Evolutionary conservation across 2,329 filamentous ascomycete species (phyloP).

Genomic region (Fusarium albidum): DNA sequence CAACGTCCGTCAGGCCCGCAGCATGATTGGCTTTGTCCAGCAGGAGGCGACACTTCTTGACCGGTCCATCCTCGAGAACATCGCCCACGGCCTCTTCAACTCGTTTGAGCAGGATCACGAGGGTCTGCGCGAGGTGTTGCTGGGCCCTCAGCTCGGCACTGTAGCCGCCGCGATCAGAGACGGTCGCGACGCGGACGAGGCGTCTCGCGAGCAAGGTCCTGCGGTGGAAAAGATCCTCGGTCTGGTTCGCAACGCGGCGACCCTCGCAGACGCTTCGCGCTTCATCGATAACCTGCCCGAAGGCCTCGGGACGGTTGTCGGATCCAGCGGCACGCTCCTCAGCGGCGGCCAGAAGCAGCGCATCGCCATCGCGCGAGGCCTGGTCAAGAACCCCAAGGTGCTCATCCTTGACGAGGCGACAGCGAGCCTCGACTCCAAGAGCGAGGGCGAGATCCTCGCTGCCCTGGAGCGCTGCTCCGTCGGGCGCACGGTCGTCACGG

Average conservation of each 20-base stretch:
- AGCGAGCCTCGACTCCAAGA: slow-evolving; percentile 63
- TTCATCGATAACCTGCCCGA: slow-evolving; percentile 55
- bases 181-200: too few relatives aligned
- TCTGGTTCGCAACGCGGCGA: slow-evolving; percentile 26
- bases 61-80: slow-evolving; percentile 57
- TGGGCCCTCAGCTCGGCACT: too few relatives aligned
- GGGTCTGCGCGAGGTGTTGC: not conserved
- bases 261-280: slow-evolving; percentile 49
- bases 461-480: slow-evolving; percentile 50
- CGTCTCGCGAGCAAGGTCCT: too few relatives aligned
- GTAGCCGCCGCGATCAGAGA: too few relatives aligned
- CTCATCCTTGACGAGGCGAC: slow-evolving; percentile 69
- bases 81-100: slow-evolving; percentile 55
- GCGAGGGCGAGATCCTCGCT: slow-evolving; percentile 60
- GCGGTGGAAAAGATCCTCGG: too few relatives aligned
- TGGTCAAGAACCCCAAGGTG: slow-evolving; percentile 63
- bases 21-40: slow-evolving; percentile 51
- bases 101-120: slow-evolving; percentile 43
- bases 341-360: slow-evolving; percentile 66
- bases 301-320: slow-evolving; percentile 51
- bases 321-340: slow-evolving; percentile 62
- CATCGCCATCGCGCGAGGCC: slow-evolving; percentile 62
- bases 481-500: slow-evolving; percentile 69
- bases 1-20: slow-evolving; percentile 52
- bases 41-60: slow-evolving; percentile 52